Percentiles rank a stretch among this genome's conserved stretches.
These are phyloP conservation scores for Metschnikowia baotianmanensis DNA, from an alignment of 805 yeast species.

Conservation along the genomic window DNA sequence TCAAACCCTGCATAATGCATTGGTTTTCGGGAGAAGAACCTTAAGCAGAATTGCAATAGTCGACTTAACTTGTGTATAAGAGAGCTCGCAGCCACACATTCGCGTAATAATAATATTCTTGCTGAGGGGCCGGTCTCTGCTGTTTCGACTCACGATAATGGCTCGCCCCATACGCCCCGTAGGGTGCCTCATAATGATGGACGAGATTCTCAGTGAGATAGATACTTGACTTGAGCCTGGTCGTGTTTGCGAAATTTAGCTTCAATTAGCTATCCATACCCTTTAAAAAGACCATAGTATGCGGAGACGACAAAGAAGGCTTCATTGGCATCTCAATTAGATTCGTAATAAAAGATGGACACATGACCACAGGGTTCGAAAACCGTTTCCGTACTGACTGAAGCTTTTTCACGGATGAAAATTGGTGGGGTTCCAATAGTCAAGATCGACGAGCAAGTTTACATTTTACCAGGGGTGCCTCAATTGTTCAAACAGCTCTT, in stretches of 20 bases:
- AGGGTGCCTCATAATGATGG: conserved; percentile 71
- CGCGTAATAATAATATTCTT: too few species aligned
- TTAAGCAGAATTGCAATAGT: too few species aligned
- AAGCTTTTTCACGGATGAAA: conserved; percentile 41
- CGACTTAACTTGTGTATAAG: too few species aligned
- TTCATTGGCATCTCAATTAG: conserved; percentile 59
- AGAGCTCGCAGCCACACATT: too few species aligned
- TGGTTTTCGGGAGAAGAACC: too few species aligned
- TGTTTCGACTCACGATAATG: conserved; percentile 14
- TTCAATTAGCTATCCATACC: conserved; percentile 62
- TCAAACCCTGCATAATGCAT: too few species aligned
- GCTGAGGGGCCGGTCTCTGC: too few species aligned
- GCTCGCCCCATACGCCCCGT: conserved; percentile 33
- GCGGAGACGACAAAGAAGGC: conserved; percentile 73
- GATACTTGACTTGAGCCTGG: conserved; percentile 75
- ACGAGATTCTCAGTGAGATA: conserved; percentile 86
- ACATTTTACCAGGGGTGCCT: conserved; percentile 83
- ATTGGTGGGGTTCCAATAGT: conserved; percentile 86
- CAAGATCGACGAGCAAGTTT: conserved; percentile 59
- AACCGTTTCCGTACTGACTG: conserved; percentile 38
- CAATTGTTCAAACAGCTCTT: conserved; percentile 61
- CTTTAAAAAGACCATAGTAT: conserved; percentile 61
- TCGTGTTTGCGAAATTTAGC: conserved; percentile 67
- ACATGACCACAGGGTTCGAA: conserved; percentile 51
- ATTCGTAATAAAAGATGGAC: conserved; percentile 79